Evolutionary conservation across 2,329 filamentous ascomycete species (phyloP).

Genomic region (Sordariomycetes sp.): DNA sequence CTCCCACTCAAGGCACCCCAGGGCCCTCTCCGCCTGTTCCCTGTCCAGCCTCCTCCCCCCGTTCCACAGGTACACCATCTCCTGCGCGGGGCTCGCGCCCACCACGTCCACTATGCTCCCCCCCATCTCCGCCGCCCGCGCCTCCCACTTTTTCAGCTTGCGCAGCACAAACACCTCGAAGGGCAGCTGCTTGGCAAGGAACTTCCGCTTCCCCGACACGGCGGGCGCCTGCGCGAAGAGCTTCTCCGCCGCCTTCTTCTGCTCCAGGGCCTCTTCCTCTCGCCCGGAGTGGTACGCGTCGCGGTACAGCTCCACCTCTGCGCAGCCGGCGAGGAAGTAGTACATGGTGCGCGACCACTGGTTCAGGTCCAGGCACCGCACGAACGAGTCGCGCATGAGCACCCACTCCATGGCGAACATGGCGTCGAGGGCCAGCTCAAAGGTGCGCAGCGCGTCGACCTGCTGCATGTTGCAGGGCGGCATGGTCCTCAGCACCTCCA

Average conservation of each 20-base stretch:
- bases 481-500: conserved; percentile 51
- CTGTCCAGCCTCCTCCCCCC: conserved; percentile 71
- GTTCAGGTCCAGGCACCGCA: conserved; percentile 67
- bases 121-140: conserved; percentile 55
- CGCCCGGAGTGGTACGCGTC: conserved; percentile 32
- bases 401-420: conserved; percentile 74
- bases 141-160: conserved; percentile 84
- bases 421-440: conserved; percentile 68
- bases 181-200: conserved; percentile 82
- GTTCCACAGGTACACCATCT: conserved; percentile 94
- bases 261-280: conserved; percentile 35
- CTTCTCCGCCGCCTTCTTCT: conserved; percentile 56
- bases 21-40: conserved; percentile 51
- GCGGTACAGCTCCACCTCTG: conserved; percentile 75
- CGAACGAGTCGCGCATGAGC: conserved; percentile 63
- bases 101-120: conserved; percentile 69
- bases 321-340: conserved; percentile 73
- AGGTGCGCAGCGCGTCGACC: conserved; percentile 73
- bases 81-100: conserved; percentile 69
- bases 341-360: conserved; percentile 88
- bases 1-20: conserved; percentile 53
- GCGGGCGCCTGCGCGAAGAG: conserved; percentile 62
- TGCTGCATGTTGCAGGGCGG: conserved; percentile 63
- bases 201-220: conserved; percentile 72
- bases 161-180: conserved; percentile 79